A percentile compares a stretch with the other conserved stretches of the same genome.
phyloP scores from a whole-genome alignment of 176 grass and related monocot genomes.

The Paspalum vaginatum region DNA sequence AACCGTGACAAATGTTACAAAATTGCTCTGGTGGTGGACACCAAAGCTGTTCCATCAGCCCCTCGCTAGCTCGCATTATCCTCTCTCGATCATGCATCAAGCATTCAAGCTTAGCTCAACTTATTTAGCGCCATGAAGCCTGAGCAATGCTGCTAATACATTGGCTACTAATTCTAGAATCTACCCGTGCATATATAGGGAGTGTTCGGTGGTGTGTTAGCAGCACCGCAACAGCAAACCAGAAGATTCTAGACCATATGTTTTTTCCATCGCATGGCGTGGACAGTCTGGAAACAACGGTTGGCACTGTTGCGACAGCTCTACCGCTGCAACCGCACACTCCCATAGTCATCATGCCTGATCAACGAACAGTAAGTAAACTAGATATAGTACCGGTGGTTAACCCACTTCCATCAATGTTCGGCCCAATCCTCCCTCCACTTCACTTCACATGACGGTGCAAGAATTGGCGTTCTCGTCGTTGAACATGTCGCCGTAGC shows the following conservation, averaged over 20 bases:
- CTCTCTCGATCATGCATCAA: background rate
- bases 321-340: too few species aligned
- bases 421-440: background rate
- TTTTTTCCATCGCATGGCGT: too few species aligned
- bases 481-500: conserved; percentile 58
- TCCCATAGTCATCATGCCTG: conserved; percentile 4
- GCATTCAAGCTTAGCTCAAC: conserved; percentile 36
- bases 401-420: background rate
- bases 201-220: too few species aligned
- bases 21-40: conserved; percentile 43
- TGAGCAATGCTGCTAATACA: conserved; percentile 37
- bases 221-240: too few species aligned
- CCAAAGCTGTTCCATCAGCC: conserved; percentile 32
- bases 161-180: conserved; percentile 16
- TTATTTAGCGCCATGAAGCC: conserved; percentile 44
- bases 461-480: conserved; percentile 74
- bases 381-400: conserved; percentile 17
- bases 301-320: too few species aligned
- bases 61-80: conserved; percentile 6
- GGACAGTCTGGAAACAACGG: too few species aligned
- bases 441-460: conserved; percentile 54
- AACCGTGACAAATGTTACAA: conserved; percentile 40
- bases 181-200: conserved; percentile 9
- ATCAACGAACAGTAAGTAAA: conserved; percentile 26
- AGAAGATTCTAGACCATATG: too few species aligned